A percentile compares a stretch with the other conserved stretches of the same genome.
These are phyloP conservation scores for Cutaneotrichosporon curvatum DNA, from an alignment of 1,284 basidiomycete genomes.

Conservation along the genomic window DNA sequence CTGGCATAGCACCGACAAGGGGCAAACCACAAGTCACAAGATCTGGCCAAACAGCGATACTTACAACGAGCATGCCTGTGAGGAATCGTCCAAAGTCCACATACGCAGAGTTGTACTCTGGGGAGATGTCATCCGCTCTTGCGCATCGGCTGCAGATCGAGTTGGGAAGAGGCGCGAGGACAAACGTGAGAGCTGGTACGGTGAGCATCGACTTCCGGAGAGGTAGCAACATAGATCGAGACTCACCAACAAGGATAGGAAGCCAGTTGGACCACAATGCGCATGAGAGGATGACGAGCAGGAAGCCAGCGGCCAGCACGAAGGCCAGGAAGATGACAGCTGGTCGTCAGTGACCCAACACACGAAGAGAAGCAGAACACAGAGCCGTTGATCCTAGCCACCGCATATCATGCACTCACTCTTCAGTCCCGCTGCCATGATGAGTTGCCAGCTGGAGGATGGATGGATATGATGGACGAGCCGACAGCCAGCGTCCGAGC, in stretches of 20 bases:
- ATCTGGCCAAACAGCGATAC: constrained; percentile 8
- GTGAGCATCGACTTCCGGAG: neutral
- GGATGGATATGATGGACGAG: neutral
- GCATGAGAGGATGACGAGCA: constrained; percentile 95
- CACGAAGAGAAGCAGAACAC: too few species aligned
- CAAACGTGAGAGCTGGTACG: constrained; percentile 76
- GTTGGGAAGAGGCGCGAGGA: constrained; percentile 92
- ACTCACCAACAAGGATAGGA: constrained; percentile 88
- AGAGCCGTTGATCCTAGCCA: neutral
- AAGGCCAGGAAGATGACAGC: constrained; percentile 92
- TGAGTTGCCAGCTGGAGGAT: neutral
- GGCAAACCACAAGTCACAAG: too few species aligned
- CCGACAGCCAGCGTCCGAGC: too few species aligned
- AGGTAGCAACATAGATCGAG: neutral
- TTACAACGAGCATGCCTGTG: constrained; percentile 77
- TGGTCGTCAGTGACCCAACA: constrained; percentile 44
- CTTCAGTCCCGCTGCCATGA: constrained; percentile 38
- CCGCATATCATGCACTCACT: constrained; percentile 18
- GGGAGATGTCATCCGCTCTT: constrained; percentile 51
- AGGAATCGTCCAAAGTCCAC: constrained; percentile 94
- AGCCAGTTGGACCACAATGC: constrained; percentile 97
- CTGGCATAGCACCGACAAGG: too few species aligned
- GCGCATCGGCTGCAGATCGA: constrained; percentile 57
- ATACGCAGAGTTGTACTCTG: constrained; percentile 55
- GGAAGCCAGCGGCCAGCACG: constrained; percentile 90